Base-by-base conservation (phyloP, 2,329 filamentous ascomycete genomes). In the Aspergillus oerlinghausenensis region DNA sequence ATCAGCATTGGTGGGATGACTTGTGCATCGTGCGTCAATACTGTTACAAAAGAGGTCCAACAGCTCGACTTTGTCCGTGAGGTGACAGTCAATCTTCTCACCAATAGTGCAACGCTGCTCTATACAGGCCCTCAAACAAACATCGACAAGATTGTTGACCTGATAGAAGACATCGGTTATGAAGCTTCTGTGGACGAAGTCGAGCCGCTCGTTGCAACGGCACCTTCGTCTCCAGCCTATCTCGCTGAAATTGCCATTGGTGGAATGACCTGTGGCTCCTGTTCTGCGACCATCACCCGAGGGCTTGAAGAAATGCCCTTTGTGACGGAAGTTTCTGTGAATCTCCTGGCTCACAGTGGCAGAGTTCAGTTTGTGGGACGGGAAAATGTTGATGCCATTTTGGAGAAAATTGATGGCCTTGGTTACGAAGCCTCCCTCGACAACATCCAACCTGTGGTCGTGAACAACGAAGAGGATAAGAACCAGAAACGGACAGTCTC, bases 1-100 rank as follows among this genome's bases (percentile, higher is more conserved):
- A 62, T 80, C 17, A 75, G 85, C 21, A 80, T 92, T 43, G 84
- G 81, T 28, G 88, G 88, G 52, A 90, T 92, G 88, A 89, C 85
- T 3, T 91, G 88, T 68, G 84, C 85, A 14, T 81, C 86, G 11
- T 92, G 88, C 65, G 80, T 80, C 53, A 86, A 86, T 66, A 78
- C 80, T 42, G 83, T 91, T 62, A 85, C 82, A 11, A 74, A 80
- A 6, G 82, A 83, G 60, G 71, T 91, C 40, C 74, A 82, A 49
- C 82, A 84, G 59, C 72, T 80, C 23, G 77, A 82, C 4, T 87
- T 82, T 77, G 76, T 90, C 26, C 76, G 79, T 51, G 80, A 82
- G 4, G 78, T 83, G 43, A 76, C 76, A 1, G 82, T 91, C 64
- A 88, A 85, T 62, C 77, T 91, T 9, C 79, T 90, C 49, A 82